Conservation (phyloP, 176 grass and related monocot genomes). For the Carex cristatella region DNA sequence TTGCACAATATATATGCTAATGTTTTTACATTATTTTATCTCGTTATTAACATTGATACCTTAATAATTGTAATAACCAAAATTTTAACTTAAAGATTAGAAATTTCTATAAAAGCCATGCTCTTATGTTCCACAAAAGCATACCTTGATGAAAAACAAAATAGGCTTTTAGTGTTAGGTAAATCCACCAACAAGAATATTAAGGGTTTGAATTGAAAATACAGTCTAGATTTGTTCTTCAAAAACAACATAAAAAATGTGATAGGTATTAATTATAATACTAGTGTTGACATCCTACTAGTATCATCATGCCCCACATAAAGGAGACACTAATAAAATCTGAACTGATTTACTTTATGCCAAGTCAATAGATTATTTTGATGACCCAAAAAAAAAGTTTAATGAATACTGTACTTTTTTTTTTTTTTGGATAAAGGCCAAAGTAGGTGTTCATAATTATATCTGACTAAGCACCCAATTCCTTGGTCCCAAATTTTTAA, state of each 20-base stretch:
- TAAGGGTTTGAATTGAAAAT: background rate
- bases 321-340: background rate
- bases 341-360: background rate
- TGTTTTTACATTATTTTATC: too few species aligned
- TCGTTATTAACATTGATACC: background rate
- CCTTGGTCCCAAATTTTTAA: background rate
- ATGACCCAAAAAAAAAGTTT: background rate
- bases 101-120: too few species aligned
- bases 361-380: background rate
- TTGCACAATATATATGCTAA: too few species aligned
- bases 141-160: background rate
- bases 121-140: too few species aligned
- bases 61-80: background rate
- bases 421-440: background rate
- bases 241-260: background rate
- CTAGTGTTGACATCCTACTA: constrained; percentile 4
- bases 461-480: constrained; percentile 14
- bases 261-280: background rate
- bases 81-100: background rate
- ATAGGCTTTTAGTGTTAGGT: background rate
- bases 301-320: background rate
- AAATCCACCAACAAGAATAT: background rate
- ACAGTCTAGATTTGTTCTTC: background rate
- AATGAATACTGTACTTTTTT: background rate
- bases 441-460: background rate